Evolutionary conservation across 2,329 filamentous ascomycete species (phyloP), one percentile per base, ranked within the genome.

Genomic region (Tolypocladium tropicale): DNA sequence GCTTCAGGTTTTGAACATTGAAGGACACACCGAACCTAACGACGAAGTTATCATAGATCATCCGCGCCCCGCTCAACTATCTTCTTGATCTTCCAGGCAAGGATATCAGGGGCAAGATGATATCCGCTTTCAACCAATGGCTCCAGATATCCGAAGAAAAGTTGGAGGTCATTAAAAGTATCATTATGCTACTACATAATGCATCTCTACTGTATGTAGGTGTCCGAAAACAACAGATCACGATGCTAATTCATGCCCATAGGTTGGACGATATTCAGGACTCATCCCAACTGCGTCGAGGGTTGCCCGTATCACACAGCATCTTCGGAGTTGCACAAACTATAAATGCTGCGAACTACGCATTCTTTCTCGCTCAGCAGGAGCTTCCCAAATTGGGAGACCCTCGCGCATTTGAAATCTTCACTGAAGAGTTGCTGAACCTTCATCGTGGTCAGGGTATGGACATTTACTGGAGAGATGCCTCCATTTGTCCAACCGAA

Each of bases 391-490:
- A 80, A 61, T 79, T 93, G 53, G 74, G 77, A 52, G 88, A 87
- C 65, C 76, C 77, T 41, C 36, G 50, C 11, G 81, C 82, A n/a
- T 78, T 90, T 55, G 72, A 76, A 55, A 85, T 91, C 52, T 93
- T 85, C 65, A 84, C 84, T 6, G 86, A 92, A 58, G 89, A 92
- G 72, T 76, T 93, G 33, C 70, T 90, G 58, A 89, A 91, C 68
- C 79, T 94, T 51, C 89, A 93, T 70, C 77, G 87, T 25, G 89
- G 89, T 16, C 89, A 93, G 71, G 88, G 89, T 58, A 90, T 92
- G 86, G 89, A 94, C 65, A 78, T 94, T 36, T 91, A 87, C 73
- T 94, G 89, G 89, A 79, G 88, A 56, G 88, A 92, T 72, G 88
- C 83, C 23, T 74, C 91, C 56, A 89, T 84, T 25, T 91, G 87